phyloP scores from a whole-genome alignment of 2,329 filamentous ascomycete genomes.

The Phaeomoniella chlamydospora region DNA sequence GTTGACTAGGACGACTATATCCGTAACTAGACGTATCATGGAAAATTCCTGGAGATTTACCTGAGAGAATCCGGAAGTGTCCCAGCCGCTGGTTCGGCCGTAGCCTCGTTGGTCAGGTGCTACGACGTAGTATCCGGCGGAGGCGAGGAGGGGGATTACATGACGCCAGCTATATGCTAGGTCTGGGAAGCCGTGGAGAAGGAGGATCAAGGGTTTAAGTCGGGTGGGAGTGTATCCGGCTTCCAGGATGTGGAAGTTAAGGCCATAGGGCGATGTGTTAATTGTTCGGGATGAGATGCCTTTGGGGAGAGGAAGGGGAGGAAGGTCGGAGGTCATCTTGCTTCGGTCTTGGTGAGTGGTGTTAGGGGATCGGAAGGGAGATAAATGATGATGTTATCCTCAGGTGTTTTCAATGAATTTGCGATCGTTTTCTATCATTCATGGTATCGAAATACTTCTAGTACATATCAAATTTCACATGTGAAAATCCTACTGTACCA shows the following conservation, averaged over 20 bases:
- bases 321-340: too few species aligned
- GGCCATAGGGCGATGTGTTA: conserved; percentile 37
- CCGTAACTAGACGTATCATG: conserved; percentile 44
- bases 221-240: conserved; percentile 6
- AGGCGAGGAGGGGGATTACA: conserved; percentile 43
- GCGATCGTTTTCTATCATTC: too few species aligned
- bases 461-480: too few species aligned
- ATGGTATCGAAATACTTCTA: too few species aligned
- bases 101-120: conserved; percentile 56
- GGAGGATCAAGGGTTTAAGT: conserved; percentile 9
- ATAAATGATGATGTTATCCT: too few species aligned
- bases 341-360: too few species aligned
- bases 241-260: conserved; percentile 40
- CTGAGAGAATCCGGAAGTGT: conserved; percentile 32
- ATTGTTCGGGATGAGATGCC: conserved; percentile 42
- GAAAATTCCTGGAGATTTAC: conserved; percentile 42
- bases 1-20: conserved; percentile 46
- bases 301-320: conserved; percentile 38
- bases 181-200: conserved; percentile 44
- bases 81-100: conserved; percentile 50
- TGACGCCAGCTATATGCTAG: conserved; percentile 57
- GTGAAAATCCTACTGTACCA: too few species aligned
- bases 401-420: too few species aligned
- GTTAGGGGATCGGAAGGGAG: too few species aligned
- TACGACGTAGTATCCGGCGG: conserved; percentile 48